Evolutionary conservation across 2,329 filamentous ascomycete species (phyloP).

Genomic region (Aspergillus sp.): DNA sequence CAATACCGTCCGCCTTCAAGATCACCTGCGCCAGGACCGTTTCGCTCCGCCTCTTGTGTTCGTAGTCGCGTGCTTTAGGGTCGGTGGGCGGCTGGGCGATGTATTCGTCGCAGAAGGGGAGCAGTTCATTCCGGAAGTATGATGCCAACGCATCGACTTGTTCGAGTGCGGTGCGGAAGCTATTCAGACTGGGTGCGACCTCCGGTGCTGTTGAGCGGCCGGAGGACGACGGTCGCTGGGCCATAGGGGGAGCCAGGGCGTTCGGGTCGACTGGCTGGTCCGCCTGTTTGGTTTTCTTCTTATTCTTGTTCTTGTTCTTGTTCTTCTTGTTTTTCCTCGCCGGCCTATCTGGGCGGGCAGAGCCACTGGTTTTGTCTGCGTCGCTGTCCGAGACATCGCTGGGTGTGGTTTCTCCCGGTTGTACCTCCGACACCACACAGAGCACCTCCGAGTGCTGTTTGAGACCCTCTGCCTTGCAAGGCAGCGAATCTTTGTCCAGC

Average conservation of each 20-base stretch:
- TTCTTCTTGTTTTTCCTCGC: slow-evolving; percentile 7
- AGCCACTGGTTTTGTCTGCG: slow-evolving; percentile 10
- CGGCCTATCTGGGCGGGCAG: slow-evolving; percentile 6
- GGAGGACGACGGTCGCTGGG: slow-evolving; percentile 10
- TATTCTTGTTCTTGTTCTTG: slow-evolving; percentile 14
- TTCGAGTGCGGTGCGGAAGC: slow-evolving; percentile 24
- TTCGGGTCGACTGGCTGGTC: slow-evolving; percentile 7
- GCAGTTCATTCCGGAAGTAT: slow-evolving; percentile 29
- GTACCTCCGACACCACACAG: slow-evolving; percentile 36
- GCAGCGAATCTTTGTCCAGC: slow-evolving; percentile 31
- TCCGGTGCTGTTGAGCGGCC: slow-evolving; percentile 13
- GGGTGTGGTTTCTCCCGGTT: slow-evolving; percentile 18
- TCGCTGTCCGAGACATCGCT: slow-evolving; percentile 26
- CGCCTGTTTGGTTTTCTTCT: slow-evolving; percentile 16
- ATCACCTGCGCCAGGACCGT: slow-evolving; percentile 35
- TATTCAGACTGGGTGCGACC: slow-evolving; percentile 26
- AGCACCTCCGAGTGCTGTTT: slow-evolving; percentile 41
- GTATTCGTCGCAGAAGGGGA: slow-evolving; percentile 31
- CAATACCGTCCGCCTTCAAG: slow-evolving; percentile 59
- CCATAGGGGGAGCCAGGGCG: slow-evolving; percentile 10
- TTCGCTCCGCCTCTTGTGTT: slow-evolving; percentile 37
- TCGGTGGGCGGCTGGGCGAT: slow-evolving; percentile 32
- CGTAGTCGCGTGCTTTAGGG: slow-evolving; percentile 30
- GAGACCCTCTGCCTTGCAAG: slow-evolving; percentile 35
- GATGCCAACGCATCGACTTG: slow-evolving; percentile 28